A percentile compares a stretch with the other conserved stretches of the same genome.
These are phyloP conservation scores for Plasmodium malariae DNA, from an alignment of 169 alveolate species.

Conservation along the genomic window DNA sequence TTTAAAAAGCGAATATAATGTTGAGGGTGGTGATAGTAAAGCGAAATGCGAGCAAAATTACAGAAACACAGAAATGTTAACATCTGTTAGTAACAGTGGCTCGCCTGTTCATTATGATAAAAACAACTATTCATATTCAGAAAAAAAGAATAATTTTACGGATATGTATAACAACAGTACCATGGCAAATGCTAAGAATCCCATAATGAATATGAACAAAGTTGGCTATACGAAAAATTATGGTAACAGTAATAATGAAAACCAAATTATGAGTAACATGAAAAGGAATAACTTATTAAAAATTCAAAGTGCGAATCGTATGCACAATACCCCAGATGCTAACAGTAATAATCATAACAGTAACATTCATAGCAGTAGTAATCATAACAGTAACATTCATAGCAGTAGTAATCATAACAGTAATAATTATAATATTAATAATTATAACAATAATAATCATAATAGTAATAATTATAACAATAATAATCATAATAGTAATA, in stretches of 20 bases:
- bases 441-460: no score
- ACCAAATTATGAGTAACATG: conserved; percentile 22
- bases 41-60: background rate
- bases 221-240: conserved; percentile 10
- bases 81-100: background rate
- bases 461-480: no score
- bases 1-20: conserved; percentile 8
- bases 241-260: conserved; percentile 14
- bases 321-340: conserved; percentile 15
- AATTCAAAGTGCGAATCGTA: background rate
- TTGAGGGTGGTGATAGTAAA: background rate
- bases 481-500: no score
- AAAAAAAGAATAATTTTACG: background rate
- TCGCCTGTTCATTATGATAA: conserved; percentile 11
- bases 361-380: background rate
- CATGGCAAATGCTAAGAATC: conserved; percentile 1
- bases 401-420: background rate
- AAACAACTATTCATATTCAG: conserved; percentile 1
- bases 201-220: conserved; percentile 4
- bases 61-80: background rate
- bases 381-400: no score
- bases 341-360: background rate
- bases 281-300: conserved; percentile 24
- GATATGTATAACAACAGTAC: background rate
- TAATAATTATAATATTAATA: background rate